phyloP scores from a whole-genome alignment of 148 eudicot species.

The Dysphania ambrosioides region DNA sequence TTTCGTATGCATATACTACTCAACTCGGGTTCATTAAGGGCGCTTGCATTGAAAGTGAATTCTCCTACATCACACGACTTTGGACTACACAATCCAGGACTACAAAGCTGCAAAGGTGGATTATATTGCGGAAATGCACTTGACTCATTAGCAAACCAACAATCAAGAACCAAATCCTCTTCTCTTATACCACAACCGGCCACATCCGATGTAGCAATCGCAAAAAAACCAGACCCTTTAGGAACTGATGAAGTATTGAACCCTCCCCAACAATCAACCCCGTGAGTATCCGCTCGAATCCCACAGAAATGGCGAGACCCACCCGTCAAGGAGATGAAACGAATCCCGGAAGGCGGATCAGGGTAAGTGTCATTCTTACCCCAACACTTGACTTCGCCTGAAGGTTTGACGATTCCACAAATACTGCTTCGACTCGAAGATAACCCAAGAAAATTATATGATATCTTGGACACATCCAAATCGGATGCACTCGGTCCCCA shows the following conservation, averaged over 20 bases:
- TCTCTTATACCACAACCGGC: constrained; percentile 80
- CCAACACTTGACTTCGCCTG: constrained; percentile 73
- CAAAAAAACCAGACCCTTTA: constrained; percentile 59
- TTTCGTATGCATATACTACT: constrained; percentile 60
- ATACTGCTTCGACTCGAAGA: constrained; percentile 50
- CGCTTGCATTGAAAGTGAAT: constrained; percentile 72
- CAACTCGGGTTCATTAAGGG: constrained; percentile 66
- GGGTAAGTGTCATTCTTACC: constrained; percentile 34
- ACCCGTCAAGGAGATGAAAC: constrained; percentile 56
- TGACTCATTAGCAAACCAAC: constrained; percentile 56
- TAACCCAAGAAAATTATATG: constrained; percentile 37
- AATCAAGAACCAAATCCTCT: constrained; percentile 78
- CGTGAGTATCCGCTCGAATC: constrained; percentile 75
- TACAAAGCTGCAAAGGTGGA: constrained; percentile 89
- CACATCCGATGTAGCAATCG: constrained; percentile 61
- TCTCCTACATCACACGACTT: constrained; percentile 48
- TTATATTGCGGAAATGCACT: constrained; percentile 38
- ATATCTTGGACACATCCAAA: constrained; percentile 36
- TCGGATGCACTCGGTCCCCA: constrained; percentile 77
- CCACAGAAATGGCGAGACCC: constrained; percentile 82
- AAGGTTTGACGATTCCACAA: constrained; percentile 55
- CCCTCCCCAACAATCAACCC: constrained; percentile 82
- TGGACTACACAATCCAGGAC: constrained; percentile 72
- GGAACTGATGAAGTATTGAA: constrained; percentile 65
- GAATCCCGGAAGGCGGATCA: constrained; percentile 42